Conservation (phyloP, 768 basidiomycete genomes). For the Leccinum rimulosum region DNA sequence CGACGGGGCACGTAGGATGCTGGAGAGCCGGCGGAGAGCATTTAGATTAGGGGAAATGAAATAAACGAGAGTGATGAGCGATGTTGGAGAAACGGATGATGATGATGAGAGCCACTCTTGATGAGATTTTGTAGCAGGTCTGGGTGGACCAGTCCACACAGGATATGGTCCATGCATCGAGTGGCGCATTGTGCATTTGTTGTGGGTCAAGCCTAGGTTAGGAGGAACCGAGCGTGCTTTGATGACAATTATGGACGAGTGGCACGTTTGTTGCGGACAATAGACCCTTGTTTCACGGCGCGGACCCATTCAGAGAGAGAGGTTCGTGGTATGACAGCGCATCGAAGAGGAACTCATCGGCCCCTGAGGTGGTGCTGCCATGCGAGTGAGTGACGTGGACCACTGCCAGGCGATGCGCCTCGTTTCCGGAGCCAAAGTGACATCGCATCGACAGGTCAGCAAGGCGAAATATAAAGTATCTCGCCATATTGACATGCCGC, state of each 20-base stretch:
- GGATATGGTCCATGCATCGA: neutral
- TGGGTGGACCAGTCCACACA: slow-evolving; percentile 7
- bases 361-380: slow-evolving; percentile 2
- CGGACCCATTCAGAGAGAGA: slow-evolving; percentile 3
- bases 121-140: slow-evolving; percentile 14
- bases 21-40: neutral
- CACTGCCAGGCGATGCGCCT: slow-evolving; percentile 10
- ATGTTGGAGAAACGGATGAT: neutral
- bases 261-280: slow-evolving; percentile 2
- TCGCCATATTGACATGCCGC: neutral
- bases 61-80: neutral
- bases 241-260: slow-evolving; percentile 1
- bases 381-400: slow-evolving; percentile 1
- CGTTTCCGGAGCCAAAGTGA: slow-evolving; percentile 3
- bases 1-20: slow-evolving; percentile 17
- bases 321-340: neutral
- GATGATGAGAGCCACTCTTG: neutral
- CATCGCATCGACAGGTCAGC: slow-evolving; percentile 8
- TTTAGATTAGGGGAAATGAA: neutral
- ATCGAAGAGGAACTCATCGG: neutral
- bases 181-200: slow-evolving; percentile 9
- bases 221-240: neutral
- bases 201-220: neutral
- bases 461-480: neutral
- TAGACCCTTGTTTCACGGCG: neutral